A percentile compares a stretch with the other conserved stretches of the same genome.
These are phyloP conservation scores for Candida pseudoviswanathii DNA, from an alignment of 1,139 yeast species.

Conservation along the genomic window DNA sequence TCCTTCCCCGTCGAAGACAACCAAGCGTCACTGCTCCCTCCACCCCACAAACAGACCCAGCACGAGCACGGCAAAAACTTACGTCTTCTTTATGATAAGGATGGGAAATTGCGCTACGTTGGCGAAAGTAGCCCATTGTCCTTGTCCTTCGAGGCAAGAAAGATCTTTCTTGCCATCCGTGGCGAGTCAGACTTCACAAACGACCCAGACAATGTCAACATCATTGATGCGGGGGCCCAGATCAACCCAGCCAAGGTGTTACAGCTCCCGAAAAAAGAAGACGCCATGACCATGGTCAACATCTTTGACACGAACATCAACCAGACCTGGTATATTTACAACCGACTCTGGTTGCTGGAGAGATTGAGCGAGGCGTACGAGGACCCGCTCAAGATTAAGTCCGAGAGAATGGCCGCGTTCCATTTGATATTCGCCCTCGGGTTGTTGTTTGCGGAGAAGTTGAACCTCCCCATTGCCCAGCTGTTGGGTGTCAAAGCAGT, in stretches of 20 bases:
- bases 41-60: neutral
- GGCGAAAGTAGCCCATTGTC: slow-evolving; percentile 30
- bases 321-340: slow-evolving; percentile 16
- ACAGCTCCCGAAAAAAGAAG: slow-evolving; percentile 12
- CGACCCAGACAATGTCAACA: slow-evolving; percentile 12
- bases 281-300: slow-evolving; percentile 8
- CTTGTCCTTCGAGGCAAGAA: slow-evolving; percentile 24
- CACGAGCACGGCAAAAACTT: slow-evolving; percentile 1
- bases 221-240: slow-evolving; percentile 12
- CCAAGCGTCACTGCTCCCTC: neutral
- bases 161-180: slow-evolving; percentile 18
- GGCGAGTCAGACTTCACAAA: slow-evolving; percentile 16
- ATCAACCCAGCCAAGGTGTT: neutral
- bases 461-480: slow-evolving; percentile 10
- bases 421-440: slow-evolving; percentile 17
- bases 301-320: slow-evolving; percentile 13
- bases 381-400: slow-evolving; percentile 10
- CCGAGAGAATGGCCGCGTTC: slow-evolving; percentile 15
- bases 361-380: slow-evolving; percentile 11
- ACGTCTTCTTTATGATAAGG: slow-evolving; percentile 14
- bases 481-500: slow-evolving; percentile 9
- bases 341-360: slow-evolving; percentile 11
- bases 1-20: slow-evolving; percentile 12
- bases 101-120: slow-evolving; percentile 23
- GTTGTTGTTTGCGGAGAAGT: slow-evolving; percentile 15